Base-by-base conservation (phyloP, 2,329 filamentous ascomycete genomes). In the Fusarium drepaniforme region DNA sequence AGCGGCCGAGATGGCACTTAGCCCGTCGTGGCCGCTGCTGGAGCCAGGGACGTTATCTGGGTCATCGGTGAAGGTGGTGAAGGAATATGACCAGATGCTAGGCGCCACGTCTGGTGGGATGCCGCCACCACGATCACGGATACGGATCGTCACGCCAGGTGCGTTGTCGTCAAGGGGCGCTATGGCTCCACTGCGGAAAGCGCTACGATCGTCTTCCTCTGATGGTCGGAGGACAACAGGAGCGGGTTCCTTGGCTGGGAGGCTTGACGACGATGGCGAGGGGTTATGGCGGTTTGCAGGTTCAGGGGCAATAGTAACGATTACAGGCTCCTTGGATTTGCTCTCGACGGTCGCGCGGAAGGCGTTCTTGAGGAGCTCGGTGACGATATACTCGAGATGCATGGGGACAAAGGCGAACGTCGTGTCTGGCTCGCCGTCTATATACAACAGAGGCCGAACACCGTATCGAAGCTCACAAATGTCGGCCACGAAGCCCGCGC, bases 391-490 rank as follows among this genome's bases (percentile, higher is more conserved):
- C 84, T 98, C 96, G 28, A 99, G 89, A 83, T 99, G 97, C 82
- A 97, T 97, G 16, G 97, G 97, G 11, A 99, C 93, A 80, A 97
- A 97, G 23, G 96, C 95, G 80, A 99, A 97, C 0, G 92, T 93
- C n/a, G 96, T 95, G 62, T 93, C 92, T 0, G 93, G 92, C 81
- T 97, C 93, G 74, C 97, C 97, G 75, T 96, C 93, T 78, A 99
- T 93, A 57, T 92, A 85, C 79, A 98, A 89, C 3, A 88, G 89
- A 0, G 97, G 97, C 0, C 97, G 91, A 2, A 97, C 91, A 62
- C 97, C 97, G 80, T 99, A 99, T 72, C 97, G 96, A 40, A 98
- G 89, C 86, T 98, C 97, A 85, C 96, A 98, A 71, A 98, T 98
- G 80, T 98, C 97, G 44, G 94, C 94, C 0, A 99, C 97, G 72